Evolutionary conservation across 2,329 filamentous ascomycete genomes (phyloP).

Genomic region (Cladophialophora chaetospira): DNA sequence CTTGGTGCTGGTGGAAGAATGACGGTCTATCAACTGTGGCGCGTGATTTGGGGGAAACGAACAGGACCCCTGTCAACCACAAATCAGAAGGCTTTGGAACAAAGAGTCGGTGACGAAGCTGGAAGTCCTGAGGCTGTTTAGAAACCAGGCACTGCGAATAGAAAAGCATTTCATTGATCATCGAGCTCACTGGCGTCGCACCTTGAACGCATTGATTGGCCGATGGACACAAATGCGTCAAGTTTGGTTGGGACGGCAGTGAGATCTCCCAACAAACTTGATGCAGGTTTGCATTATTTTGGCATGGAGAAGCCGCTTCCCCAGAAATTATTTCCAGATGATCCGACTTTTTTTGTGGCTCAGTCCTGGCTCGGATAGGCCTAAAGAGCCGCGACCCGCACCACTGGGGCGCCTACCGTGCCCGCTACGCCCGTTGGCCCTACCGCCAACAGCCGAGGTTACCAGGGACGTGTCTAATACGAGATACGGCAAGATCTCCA

Average conservation of each 20-base stretch:
- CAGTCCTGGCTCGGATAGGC: not conserved
- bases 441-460: not conserved
- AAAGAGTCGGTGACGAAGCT: conserved; percentile 16
- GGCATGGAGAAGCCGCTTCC: conserved; percentile 1
- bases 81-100: not conserved
- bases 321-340: conserved; percentile 3
- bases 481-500: not conserved
- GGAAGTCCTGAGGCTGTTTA: not conserved
- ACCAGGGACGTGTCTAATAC: not conserved
- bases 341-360: not conserved
- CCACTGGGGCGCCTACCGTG: not conserved
- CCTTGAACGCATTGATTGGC: conserved; percentile 1
- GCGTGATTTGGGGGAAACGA: not conserved
- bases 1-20: not conserved
- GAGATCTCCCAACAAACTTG: conserved; percentile 13
- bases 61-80: not conserved
- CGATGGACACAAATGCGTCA: conserved; percentile 1
- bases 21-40: not conserved
- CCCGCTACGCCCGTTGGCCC: no score
- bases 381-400: conserved; percentile 5
- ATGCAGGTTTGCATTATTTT: not conserved
- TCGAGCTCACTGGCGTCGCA: not conserved
- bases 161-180: conserved; percentile 1
- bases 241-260: conserved; percentile 13
- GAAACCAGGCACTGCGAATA: not conserved